phyloP scores from a whole-genome alignment of 768 basidiomycete genomes.

The Naganishia randhawae region DNA sequence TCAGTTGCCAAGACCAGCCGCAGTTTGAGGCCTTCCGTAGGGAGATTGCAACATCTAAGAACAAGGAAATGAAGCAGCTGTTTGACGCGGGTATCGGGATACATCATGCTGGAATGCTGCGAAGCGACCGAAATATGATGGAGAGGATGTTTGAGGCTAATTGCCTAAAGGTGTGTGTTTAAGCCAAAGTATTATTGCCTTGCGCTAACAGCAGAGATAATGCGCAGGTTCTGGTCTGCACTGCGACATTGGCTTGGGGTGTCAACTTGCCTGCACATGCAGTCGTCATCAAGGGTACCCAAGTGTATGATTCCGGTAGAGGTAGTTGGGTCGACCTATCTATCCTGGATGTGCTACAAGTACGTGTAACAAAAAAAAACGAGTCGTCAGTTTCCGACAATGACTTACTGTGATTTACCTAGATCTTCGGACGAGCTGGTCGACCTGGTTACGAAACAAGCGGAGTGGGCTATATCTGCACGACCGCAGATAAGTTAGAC shows the following conservation, averaged over 20 bases:
- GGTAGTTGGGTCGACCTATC: conserved; percentile 89
- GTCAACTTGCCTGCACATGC: conserved; percentile 98
- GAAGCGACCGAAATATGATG: conserved; percentile 89
- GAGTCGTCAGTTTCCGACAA: neutral
- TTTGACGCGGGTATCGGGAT: conserved; percentile 93
- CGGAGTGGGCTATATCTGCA: conserved; percentile 96
- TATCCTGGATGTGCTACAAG: conserved; percentile 82
- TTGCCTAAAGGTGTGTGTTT: conserved; percentile 71
- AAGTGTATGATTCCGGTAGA: conserved; percentile 85
- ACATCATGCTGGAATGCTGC: conserved; percentile 96
- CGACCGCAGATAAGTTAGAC: conserved; percentile 82
- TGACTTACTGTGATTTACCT: neutral
- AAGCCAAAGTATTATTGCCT: neutral
- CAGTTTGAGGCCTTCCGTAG: conserved; percentile 71
- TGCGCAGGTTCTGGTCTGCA: conserved; percentile 89
- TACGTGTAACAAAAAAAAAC: conserved; percentile 23
- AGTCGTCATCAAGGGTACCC: conserved; percentile 95
- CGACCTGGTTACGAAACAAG: conserved; percentile 64
- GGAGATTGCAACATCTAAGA: conserved; percentile 73
- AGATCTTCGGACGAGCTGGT: conserved; percentile 96
- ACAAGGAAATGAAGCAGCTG: conserved; percentile 93
- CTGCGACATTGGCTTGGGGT: conserved; percentile 97
- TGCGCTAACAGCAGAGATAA: neutral
- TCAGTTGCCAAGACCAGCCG: conserved; percentile 76
- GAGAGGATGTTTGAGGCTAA: conserved; percentile 87